phyloP scores from a whole-genome alignment of 2,329 filamentous ascomycete genomes.

The Geosmithia flava region DNA sequence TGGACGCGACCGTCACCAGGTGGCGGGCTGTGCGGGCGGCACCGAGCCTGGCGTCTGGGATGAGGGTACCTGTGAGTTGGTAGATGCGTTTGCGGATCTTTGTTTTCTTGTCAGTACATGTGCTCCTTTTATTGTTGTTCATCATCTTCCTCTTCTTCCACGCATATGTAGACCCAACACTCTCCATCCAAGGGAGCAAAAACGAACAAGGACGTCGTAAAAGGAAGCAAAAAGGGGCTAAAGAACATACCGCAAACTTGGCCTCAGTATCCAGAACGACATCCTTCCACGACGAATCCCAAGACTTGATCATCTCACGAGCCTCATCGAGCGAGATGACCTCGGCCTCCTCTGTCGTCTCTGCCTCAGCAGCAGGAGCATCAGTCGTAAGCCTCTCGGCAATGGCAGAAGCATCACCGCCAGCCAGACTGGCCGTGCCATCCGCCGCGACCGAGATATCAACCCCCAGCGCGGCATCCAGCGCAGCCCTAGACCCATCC shows the following conservation, averaged over 20 bases:
- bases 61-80: constrained; percentile 65
- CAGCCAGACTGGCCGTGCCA: constrained; percentile 22
- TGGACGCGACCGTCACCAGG: constrained; percentile 40
- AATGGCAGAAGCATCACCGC: constrained; percentile 21
- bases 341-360: constrained; percentile 6
- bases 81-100: constrained; percentile 72
- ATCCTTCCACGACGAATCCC: constrained; percentile 44
- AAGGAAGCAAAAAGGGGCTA: background rate
- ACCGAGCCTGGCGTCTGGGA: constrained; percentile 58
- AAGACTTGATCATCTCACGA: constrained; percentile 26
- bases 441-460: constrained; percentile 23
- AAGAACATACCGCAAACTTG: constrained; percentile 61
- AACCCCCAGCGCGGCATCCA: constrained; percentile 20
- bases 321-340: constrained; percentile 25
- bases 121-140: too few relatives aligned
- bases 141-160: too few relatives aligned
- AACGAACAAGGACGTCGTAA: background rate
- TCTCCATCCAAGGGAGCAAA: background rate
- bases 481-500: constrained; percentile 15
- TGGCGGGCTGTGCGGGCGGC: constrained; percentile 39
- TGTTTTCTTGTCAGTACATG: constrained; percentile 6
- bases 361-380: constrained; percentile 17
- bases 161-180: too few relatives aligned
- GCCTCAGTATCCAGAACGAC: constrained; percentile 44
- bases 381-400: constrained; percentile 15